A percentile compares a stretch with the other conserved stretches of the same genome.
phyloP scores from a whole-genome alignment of 495 filamentous ascomycete genomes.

The Neurospora tetrasperma region DNA sequence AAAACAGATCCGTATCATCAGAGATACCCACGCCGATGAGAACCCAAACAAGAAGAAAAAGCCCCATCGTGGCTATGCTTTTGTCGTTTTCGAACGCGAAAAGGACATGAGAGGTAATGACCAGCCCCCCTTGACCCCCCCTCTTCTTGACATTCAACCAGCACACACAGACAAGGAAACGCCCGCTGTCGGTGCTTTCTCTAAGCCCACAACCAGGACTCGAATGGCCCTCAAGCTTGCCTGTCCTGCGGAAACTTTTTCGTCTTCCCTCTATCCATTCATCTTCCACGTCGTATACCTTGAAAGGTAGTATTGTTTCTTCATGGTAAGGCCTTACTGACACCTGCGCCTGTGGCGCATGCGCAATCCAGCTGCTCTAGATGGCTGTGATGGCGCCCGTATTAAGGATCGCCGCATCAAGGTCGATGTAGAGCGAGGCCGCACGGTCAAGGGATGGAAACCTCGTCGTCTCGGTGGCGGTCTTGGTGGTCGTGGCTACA shows the following conservation, averaged over 20 bases:
- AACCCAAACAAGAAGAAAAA: constrained; percentile 73
- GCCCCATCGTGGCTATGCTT: constrained; percentile 83
- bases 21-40: constrained; percentile 52
- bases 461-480: constrained; percentile 88
- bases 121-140: constrained; percentile 27
- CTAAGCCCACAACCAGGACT: constrained; percentile 23
- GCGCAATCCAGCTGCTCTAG: constrained; percentile 44
- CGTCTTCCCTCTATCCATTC: constrained; percentile 7
- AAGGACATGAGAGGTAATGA: constrained; percentile 98
- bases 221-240: constrained; percentile 48
- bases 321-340: constrained; percentile 46
- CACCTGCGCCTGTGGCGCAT: constrained; percentile 44
- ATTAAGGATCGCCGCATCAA: constrained; percentile 88
- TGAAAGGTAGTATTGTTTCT: constrained; percentile 22
- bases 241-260: constrained; percentile 28
- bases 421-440: constrained; percentile 93
- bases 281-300: constrained; percentile 8
- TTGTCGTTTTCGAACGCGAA: constrained; percentile 93
- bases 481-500: constrained; percentile 85
- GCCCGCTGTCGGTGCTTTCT: constrained; percentile 3
- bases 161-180: constrained; percentile 4
- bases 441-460: constrained; percentile 90
- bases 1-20: constrained; percentile 75
- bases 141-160: constrained; percentile 22
- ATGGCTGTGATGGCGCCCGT: constrained; percentile 67